A percentile compares a stretch with the other conserved stretches of the same genome.
Evolutionary conservation across 192 early-diverging fungal species (phyloP).

Genomic region (Spizellomyces punctatus): DNA sequence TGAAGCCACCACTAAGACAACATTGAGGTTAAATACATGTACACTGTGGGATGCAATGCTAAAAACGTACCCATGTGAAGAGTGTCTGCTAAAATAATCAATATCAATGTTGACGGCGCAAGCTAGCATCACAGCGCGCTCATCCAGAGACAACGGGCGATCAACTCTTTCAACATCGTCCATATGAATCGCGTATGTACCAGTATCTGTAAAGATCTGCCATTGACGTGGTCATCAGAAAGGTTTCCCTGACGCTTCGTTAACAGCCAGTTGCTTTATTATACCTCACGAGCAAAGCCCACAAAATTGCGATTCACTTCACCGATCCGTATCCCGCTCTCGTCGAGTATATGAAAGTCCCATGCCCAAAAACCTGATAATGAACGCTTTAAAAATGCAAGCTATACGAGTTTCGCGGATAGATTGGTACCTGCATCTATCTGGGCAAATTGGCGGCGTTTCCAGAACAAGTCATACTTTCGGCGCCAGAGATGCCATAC

Average conservation of each 20-base stretch:
- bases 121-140: slow-evolving; percentile 78
- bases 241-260: slow-evolving; percentile 39
- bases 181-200: slow-evolving; percentile 79
- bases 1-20: slow-evolving; percentile 15
- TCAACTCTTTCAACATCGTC: slow-evolving; percentile 44
- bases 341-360: slow-evolving; percentile 75
- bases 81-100: slow-evolving; percentile 85
- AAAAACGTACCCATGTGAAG: slow-evolving; percentile 27
- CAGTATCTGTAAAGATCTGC: slow-evolving; percentile 84
- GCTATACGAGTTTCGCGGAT: neutral
- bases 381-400: neutral
- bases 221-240: slow-evolving; percentile 72
- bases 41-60: neutral
- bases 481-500: slow-evolving; percentile 81
- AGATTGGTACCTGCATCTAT: slow-evolving; percentile 30
- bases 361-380: slow-evolving; percentile 66
- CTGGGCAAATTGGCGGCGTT: slow-evolving; percentile 48
- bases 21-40: neutral
- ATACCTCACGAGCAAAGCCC: slow-evolving; percentile 71
- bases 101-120: slow-evolving; percentile 86
- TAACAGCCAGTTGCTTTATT: slow-evolving; percentile 34
- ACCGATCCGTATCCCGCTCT: slow-evolving; percentile 52
- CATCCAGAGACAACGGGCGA: slow-evolving; percentile 57
- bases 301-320: slow-evolving; percentile 79
- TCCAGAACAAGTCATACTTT: slow-evolving; percentile 81